Evolutionary conservation across 2,329 filamentous ascomycete genomes (phyloP).

Genomic region (Penicillium sp.): DNA sequence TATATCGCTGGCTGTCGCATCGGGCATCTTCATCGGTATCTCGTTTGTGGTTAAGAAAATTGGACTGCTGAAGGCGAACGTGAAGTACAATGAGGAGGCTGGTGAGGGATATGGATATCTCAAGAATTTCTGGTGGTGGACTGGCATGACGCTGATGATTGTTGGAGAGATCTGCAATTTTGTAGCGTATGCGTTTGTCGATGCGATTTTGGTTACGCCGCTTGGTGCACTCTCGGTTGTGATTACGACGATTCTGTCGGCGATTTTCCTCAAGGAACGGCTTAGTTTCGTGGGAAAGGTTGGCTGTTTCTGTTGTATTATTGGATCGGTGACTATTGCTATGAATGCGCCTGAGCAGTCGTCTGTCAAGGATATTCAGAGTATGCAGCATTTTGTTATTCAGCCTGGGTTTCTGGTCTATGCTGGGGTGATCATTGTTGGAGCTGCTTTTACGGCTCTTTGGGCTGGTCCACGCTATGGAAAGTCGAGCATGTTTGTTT

Average conservation of each 20-base stretch:
- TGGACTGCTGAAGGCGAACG: slow-evolving; percentile 84
- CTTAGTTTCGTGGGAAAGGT: slow-evolving; percentile 95
- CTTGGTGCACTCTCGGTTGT: slow-evolving; percentile 90
- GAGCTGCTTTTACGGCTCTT: slow-evolving; percentile 67
- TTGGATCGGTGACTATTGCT: slow-evolving; percentile 90
- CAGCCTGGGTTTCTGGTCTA: slow-evolving; percentile 83
- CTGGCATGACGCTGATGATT: slow-evolving; percentile 95
- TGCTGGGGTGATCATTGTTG: slow-evolving; percentile 76
- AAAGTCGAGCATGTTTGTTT: slow-evolving; percentile 96
- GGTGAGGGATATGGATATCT: slow-evolving; percentile 97
- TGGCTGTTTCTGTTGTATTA: slow-evolving; percentile 89
- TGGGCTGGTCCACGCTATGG: slow-evolving; percentile 85
- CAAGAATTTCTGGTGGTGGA: slow-evolving; percentile 94
- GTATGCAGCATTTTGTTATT: slow-evolving; percentile 87
- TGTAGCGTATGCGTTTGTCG: slow-evolving; percentile 93
- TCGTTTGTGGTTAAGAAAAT: slow-evolving; percentile 97
- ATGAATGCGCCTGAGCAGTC: slow-evolving; percentile 87
- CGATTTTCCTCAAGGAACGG: slow-evolving; percentile 92
- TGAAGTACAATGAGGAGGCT: slow-evolving; percentile 92
- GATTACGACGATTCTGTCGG: slow-evolving; percentile 83
- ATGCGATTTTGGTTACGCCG: slow-evolving; percentile 91
- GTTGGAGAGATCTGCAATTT: slow-evolving; percentile 96
- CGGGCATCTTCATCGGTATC: slow-evolving; percentile 86
- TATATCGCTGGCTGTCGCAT: slow-evolving; percentile 78
- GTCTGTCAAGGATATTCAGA: slow-evolving; percentile 80